These are phyloP conservation scores for Rhodomyrtus psidioides DNA, from an alignment of 441 rosid species.

Conservation along the genomic window DNA sequence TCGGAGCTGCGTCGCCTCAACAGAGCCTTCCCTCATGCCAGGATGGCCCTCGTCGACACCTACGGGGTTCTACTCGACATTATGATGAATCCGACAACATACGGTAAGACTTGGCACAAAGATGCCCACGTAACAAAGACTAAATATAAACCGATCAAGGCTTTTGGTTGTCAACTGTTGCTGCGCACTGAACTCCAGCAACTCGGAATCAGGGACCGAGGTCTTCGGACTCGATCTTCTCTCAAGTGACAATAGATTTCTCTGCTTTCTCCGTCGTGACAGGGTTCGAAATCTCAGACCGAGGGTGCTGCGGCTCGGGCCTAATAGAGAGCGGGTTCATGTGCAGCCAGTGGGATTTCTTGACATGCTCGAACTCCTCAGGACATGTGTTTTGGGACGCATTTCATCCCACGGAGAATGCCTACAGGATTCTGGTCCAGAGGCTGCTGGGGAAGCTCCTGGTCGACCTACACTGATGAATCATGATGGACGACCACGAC, in stretches of 20 bases:
- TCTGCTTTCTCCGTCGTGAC: background rate
- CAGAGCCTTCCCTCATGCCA: slow-evolving; percentile 2
- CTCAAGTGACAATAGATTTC: background rate
- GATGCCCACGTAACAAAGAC: background rate
- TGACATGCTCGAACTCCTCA: slow-evolving; percentile 1
- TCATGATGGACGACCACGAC: background rate
- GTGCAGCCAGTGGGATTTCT: background rate
- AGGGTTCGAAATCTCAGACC: background rate
- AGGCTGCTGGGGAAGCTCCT: background rate
- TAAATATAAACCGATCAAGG: background rate
- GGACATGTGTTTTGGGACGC: slow-evolving; percentile 3
- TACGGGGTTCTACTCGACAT: slow-evolving; percentile 13
- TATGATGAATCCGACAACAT: slow-evolving; percentile 5
- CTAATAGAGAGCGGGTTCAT: background rate
- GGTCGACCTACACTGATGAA: background rate
- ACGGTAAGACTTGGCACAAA: slow-evolving; percentile 4
- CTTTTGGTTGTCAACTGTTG: background rate
- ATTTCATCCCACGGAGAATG: slow-evolving; percentile 1
- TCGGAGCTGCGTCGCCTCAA: slow-evolving; percentile 1
- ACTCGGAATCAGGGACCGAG: rapidly evolving
- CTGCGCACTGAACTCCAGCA: background rate
- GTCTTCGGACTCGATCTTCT: background rate
- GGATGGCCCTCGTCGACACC: slow-evolving; percentile 9
- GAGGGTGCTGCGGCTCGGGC: slow-evolving; percentile 3
- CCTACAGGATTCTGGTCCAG: background rate